Evolutionary conservation across 2,329 filamentous ascomycete genomes (phyloP), one percentile per base, ranked within the genome.

Genomic region (Colletotrichum trifolii): DNA sequence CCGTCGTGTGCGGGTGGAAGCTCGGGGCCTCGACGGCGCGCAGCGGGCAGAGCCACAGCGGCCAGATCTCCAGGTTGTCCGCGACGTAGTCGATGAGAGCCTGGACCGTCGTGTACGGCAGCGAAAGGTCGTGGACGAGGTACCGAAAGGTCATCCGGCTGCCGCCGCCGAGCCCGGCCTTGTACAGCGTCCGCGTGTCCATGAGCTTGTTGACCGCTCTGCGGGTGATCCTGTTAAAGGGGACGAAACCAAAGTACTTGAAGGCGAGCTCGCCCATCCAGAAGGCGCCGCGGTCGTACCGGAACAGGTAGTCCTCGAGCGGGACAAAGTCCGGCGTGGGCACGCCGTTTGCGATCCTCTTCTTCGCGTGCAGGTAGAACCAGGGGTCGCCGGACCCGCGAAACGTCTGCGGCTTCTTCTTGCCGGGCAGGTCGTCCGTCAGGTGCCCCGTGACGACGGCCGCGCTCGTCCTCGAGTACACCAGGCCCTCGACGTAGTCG

Each of bases 401-500:
- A 74, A 92, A 91, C 0, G 73, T 79, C 33, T 76, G 77, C 1
- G 77, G 70, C 48, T 72, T 73, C 3, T 67, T 64, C 1, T 73
- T 76, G 0, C 72, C 59, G 0, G 81, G 81, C 0, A 81, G 66
- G 0, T 78, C 72, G 54, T 90, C 79, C 1, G 82, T 82, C 13
- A 91, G 77, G 9, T 79, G 80, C 0, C 91, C 91, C 0, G 83
- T 81, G 73, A 90, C 89, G 47, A 92, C 76, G 1, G 91, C 82
- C 0, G 86, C 85, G 6, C 79, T 79, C 15, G 80, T 77, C 12
- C 77, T 76, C 0, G 86, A 82, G 72, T 86, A 92, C n/a, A 88
- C 78, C 47, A 93, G 90, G 1, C 83, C 90, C 64, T 93, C 91
- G 2, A 94, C 81, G 68, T 89, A 94, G 66, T 93, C 89, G 36